Evolutionary conservation across 208 protist species (phyloP).

Genomic region (Leishmania arabica): DNA sequence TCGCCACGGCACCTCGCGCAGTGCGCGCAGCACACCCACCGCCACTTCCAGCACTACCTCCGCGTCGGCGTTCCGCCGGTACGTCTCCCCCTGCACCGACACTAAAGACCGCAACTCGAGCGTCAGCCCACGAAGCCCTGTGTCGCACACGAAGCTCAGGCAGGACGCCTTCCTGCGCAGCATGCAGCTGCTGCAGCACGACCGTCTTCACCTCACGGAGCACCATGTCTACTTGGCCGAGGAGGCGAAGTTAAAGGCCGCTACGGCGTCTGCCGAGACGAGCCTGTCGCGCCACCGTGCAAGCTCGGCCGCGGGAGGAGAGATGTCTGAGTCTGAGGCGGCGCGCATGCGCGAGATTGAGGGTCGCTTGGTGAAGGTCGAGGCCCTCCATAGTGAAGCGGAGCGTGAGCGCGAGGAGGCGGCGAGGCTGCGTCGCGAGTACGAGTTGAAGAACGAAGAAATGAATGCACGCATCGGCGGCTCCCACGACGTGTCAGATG

Average conservation of each 20-base stretch:
- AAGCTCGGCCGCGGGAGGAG: slow-evolving; percentile 17
- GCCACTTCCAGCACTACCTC: neutral
- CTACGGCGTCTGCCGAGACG: slow-evolving; percentile 23
- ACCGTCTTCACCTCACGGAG: slow-evolving; percentile 85
- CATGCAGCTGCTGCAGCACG: slow-evolving; percentile 74
- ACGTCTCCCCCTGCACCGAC: slow-evolving; percentile 11
- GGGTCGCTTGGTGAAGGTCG: slow-evolving; percentile 60
- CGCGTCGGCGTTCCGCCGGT: slow-evolving; percentile 5
- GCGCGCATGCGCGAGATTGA: slow-evolving; percentile 72
- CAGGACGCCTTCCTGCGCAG: slow-evolving; percentile 57
- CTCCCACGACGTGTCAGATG: slow-evolving; percentile 34
- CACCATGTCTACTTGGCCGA: slow-evolving; percentile 81
- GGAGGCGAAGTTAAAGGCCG: slow-evolving; percentile 63
- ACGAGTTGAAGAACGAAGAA: slow-evolving; percentile 56
- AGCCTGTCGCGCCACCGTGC: slow-evolving; percentile 11
- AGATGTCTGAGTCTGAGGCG: slow-evolving; percentile 40
- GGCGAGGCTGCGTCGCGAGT: slow-evolving; percentile 57
- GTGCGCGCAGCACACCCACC: neutral
- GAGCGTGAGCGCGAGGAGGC: slow-evolving; percentile 64
- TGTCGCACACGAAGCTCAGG: slow-evolving; percentile 29
- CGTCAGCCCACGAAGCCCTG: slow-evolving; percentile 28
- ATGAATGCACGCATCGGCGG: slow-evolving; percentile 27
- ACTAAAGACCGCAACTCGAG: slow-evolving; percentile 29
- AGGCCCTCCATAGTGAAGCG: slow-evolving; percentile 68
- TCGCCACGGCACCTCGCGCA: slow-evolving; percentile 3